A percentile compares a stretch with the other conserved stretches of the same genome.
Evolutionary conservation across 345 rosid genomes (phyloP).

Genomic region (Eucalyptus cloeziana): DNA sequence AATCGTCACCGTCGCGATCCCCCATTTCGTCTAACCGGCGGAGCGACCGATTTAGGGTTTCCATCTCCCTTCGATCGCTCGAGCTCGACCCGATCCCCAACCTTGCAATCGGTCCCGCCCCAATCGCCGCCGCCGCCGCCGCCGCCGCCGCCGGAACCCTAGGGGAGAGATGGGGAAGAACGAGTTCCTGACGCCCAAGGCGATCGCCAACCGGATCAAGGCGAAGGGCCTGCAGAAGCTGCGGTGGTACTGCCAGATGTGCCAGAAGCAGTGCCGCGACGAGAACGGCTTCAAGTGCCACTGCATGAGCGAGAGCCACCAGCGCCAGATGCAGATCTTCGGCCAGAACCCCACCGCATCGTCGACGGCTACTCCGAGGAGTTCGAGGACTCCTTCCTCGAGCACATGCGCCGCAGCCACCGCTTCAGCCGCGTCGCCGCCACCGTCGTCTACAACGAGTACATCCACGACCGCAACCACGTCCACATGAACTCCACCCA

Average conservation of each 20-base stretch:
- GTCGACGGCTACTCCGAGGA: slow-evolving; percentile 88
- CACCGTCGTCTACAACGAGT: slow-evolving; percentile 93
- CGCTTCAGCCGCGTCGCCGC: slow-evolving; percentile 89
- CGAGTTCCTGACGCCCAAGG: slow-evolving; percentile 85
- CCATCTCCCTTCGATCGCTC: not conserved
- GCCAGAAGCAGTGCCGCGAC: slow-evolving; percentile 93
- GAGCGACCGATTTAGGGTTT: not conserved
- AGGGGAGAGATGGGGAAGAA: slow-evolving; percentile 59
- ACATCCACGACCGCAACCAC: slow-evolving; percentile 77
- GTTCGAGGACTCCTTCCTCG: slow-evolving; percentile 63
- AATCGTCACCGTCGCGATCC: not conserved
- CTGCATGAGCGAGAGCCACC: slow-evolving; percentile 95
- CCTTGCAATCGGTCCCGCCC: not conserved
- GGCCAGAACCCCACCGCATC: slow-evolving; percentile 65
- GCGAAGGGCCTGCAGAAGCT: slow-evolving; percentile 97
- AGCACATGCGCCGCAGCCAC: slow-evolving; percentile 75
- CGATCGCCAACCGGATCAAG: slow-evolving; percentile 81
- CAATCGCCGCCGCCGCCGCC: not conserved
- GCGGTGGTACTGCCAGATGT: slow-evolving; percentile 99
- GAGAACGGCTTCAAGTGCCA: slow-evolving; percentile 99
- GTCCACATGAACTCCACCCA: slow-evolving; percentile 88
- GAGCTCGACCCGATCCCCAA: not conserved
- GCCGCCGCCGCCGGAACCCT: not conserved
- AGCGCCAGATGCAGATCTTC: slow-evolving; percentile 88
- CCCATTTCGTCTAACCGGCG: not conserved